Percentiles rank a stretch among this genome's conserved stretches.
Evolutionary conservation across 768 basidiomycete genomes (phyloP).

Genomic region (Leccinum disarticulatum): DNA sequence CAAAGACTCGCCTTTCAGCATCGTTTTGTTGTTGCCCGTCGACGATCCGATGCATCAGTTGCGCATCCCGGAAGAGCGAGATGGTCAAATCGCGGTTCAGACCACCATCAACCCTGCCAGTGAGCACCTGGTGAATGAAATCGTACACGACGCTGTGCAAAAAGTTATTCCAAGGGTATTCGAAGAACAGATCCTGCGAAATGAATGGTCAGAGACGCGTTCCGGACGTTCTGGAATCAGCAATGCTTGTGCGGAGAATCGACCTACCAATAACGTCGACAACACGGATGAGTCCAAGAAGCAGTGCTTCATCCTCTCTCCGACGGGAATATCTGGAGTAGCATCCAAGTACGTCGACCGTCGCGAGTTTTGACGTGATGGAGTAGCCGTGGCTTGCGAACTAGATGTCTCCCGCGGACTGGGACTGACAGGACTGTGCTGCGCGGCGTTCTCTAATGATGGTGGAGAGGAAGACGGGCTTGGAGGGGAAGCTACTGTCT

Average conservation of each 20-base stretch:
- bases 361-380: constrained; percentile 58
- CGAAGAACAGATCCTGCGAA: constrained; percentile 86
- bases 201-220: constrained; percentile 1
- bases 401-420: constrained; percentile 32
- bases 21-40: constrained; percentile 85
- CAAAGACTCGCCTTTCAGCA: constrained; percentile 55
- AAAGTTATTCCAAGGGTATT: constrained; percentile 97
- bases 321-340: constrained; percentile 51
- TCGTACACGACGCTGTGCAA: constrained; percentile 96
- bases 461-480: constrained; percentile 32
- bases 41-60: constrained; percentile 80
- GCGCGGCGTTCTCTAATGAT: constrained; percentile 31
- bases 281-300: constrained; percentile 77
- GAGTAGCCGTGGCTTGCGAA: constrained; percentile 38
- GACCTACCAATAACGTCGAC: constrained; percentile 70
- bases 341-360: constrained; percentile 39
- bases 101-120: constrained; percentile 79
- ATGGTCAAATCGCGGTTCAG: constrained; percentile 83
- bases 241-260: constrained; percentile 10
- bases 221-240: not conserved
- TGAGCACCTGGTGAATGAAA: constrained; percentile 91
- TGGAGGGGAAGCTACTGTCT: constrained; percentile 31
- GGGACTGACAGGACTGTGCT: constrained; percentile 26
- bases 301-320: constrained; percentile 76
- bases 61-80: constrained; percentile 83